A percentile compares a stretch with the other conserved stretches of the same genome.
These are phyloP conservation scores for Tagetes patula DNA, from an alignment of 129 eudicot species.

Conservation along the genomic window DNA sequence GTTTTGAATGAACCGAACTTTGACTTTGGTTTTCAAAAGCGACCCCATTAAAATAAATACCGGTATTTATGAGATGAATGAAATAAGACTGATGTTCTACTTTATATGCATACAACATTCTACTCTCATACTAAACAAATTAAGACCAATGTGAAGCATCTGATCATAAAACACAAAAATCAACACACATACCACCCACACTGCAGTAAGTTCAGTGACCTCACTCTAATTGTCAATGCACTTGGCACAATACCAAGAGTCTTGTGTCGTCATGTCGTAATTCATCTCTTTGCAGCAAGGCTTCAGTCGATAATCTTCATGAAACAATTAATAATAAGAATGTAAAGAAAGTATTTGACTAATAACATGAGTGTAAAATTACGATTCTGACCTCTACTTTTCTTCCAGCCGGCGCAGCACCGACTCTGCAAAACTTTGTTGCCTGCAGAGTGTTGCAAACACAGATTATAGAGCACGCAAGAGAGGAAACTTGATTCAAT, in stretches of 20 bases:
- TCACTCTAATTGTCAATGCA: neutral
- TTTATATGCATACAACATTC: constrained; percentile 14
- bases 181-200: constrained; percentile 5
- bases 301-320: constrained; percentile 1
- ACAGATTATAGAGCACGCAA: constrained; percentile 3
- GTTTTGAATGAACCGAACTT: neutral
- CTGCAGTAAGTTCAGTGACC: constrained; percentile 6
- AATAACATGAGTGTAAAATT: neutral
- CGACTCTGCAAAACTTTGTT: constrained; percentile 87
- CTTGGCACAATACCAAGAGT: neutral
- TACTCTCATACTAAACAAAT: constrained; percentile 15
- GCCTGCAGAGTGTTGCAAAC: constrained; percentile 53
- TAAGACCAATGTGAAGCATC: neutral
- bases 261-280: neutral
- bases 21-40: neutral
- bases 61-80: neutral
- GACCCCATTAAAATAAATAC: neutral
- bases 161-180: neutral
- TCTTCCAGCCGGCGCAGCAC: constrained; percentile 78
- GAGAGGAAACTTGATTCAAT: no score
- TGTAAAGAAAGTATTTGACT: neutral
- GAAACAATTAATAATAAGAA: neutral
- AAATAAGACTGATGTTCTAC: neutral
- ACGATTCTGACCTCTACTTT: constrained; percentile 42
- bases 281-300: constrained; percentile 13